Conservation (phyloP, 768 basidiomycete species). For the Paxillus ammoniavirescens region DNA sequence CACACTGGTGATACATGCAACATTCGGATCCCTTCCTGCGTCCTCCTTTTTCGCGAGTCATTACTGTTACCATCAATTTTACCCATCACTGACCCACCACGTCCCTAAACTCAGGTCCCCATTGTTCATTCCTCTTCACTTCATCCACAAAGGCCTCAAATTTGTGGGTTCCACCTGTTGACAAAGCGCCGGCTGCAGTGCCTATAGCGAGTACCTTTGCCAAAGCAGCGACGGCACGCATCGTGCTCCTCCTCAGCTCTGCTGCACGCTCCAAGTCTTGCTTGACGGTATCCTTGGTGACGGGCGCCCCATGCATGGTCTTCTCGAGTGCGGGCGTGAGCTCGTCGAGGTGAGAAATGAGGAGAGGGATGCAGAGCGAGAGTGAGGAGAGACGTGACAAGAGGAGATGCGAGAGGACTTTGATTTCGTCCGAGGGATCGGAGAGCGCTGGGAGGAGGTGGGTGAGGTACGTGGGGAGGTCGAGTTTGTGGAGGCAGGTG, state of each 20-base stretch:
- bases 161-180: slow-evolving; percentile 34
- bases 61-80: neutral
- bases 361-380: slow-evolving; percentile 34
- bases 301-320: slow-evolving; percentile 85
- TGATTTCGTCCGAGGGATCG: slow-evolving; percentile 95
- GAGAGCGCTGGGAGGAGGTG: slow-evolving; percentile 79
- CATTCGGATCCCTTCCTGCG: no score
- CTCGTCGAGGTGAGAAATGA: slow-evolving; percentile 74
- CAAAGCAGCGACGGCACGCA: slow-evolving; percentile 84
- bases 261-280: slow-evolving; percentile 85
- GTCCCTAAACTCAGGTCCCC: slow-evolving; percentile 61
- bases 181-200: slow-evolving; percentile 42
- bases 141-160: slow-evolving; percentile 83
- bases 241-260: slow-evolving; percentile 87
- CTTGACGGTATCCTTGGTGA: slow-evolving; percentile 95
- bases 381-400: slow-evolving; percentile 88
- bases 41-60: no score
- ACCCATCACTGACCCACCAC: slow-evolving; percentile 24
- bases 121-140: slow-evolving; percentile 60
- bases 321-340: slow-evolving; percentile 80
- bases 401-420: slow-evolving; percentile 95
- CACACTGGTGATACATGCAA: no score
- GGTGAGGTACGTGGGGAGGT: slow-evolving; percentile 80
- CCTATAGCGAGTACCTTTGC: slow-evolving; percentile 66
- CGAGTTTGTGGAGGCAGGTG: slow-evolving; percentile 86